Evolutionary conservation across 1,284 basidiomycete genomes (phyloP), one percentile per base, ranked within the genome.

Genomic region (Cutaneotrichosporon sp.): DNA sequence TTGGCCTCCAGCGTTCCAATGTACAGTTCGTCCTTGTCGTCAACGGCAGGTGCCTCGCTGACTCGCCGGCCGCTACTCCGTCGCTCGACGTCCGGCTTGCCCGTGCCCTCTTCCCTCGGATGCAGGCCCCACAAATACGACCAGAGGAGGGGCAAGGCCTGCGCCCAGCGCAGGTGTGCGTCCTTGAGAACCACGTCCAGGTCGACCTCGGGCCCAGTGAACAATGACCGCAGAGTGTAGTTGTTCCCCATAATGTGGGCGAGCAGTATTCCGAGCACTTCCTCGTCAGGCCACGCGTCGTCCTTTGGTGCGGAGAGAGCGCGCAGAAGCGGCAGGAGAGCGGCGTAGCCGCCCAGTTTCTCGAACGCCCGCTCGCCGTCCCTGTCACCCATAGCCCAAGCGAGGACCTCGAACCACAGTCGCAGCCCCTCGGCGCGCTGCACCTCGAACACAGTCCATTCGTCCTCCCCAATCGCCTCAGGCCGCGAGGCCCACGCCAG

Each of bases 221-320:
- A 65, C 12, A 68, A 51, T 11, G 63, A 59, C 5, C 68, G 43
- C 24, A 71, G 57, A 3, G 63, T 57, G 50, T 73, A 73, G 50
- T 71, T 70, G 65, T 67, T 67, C 44, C 60, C 59, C 24, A 70
- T 60, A 22, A 68, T 59, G 51, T 73, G 68, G 1, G 71, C 55
- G 35, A 73, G 58, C 3, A 73, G 59, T 8, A 65, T 52, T 3
- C 67, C 61, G 4, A 73, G 55, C 14, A 71, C 59, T 12, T 38
- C 51, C 9, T 8, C 16, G 42, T 16, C 26, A 14, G 34, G 37
- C 14, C 24, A 19, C 17, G 22, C 20, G 25, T 33, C 32, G 10
- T 34, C 34, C 25, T 47, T 37, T 27, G 24, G n/a, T n/a, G 50
- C 43, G 19, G 34, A 42, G 34, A 58, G 39, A 14, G 32, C 33